Evolutionary conservation across 75 land plant genomes (phyloP).

Genomic region (Selaginella moellendorffii): DNA sequence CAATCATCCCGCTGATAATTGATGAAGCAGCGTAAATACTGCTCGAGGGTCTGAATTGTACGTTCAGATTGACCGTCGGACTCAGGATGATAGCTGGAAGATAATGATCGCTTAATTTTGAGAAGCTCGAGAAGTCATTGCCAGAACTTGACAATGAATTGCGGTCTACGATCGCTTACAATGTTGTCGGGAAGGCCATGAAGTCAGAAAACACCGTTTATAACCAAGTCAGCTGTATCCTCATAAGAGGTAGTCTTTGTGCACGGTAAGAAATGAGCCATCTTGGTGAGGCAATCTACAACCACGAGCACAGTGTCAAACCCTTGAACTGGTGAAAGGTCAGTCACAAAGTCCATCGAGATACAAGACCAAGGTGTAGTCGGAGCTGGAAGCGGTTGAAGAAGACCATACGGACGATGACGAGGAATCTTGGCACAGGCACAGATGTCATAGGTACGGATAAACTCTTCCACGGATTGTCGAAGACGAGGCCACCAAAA

Average conservation of each 20-base stretch:
- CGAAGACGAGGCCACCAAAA: slow-evolving; percentile 7
- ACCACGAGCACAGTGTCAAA: background rate
- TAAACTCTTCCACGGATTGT: slow-evolving; percentile 3
- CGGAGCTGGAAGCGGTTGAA: slow-evolving; percentile 3
- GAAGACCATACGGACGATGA: background rate
- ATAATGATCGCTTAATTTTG: slow-evolving; percentile 3
- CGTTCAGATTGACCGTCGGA: slow-evolving; percentile 6
- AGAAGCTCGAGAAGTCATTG: slow-evolving; percentile 3
- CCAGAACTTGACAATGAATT: slow-evolving; percentile 1
- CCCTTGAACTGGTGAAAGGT: slow-evolving; percentile 3
- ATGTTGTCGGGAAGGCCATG: slow-evolving; percentile 1
- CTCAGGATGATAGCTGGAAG: slow-evolving; percentile 9
- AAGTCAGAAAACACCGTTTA: slow-evolving; percentile 2
- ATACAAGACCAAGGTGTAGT: background rate
- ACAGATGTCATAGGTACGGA: slow-evolving; percentile 9
- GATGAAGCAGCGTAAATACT: slow-evolving; percentile 10
- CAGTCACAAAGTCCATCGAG: slow-evolving; percentile 5
- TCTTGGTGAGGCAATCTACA: background rate
- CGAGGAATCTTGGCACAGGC: slow-evolving; percentile 9
- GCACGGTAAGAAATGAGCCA: slow-evolving; percentile 8
- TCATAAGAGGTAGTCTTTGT: slow-evolving; percentile 2
- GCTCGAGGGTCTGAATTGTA: slow-evolving; percentile 7
- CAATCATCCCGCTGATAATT: slow-evolving; percentile 10
- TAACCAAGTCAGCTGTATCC: slow-evolving; percentile 1
- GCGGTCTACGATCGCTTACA: background rate